Percentiles rank a stretch among this genome's conserved stretches.
phyloP scores from a whole-genome alignment of 768 basidiomycete genomes.

The Rubroboletus pulcherrimus region DNA sequence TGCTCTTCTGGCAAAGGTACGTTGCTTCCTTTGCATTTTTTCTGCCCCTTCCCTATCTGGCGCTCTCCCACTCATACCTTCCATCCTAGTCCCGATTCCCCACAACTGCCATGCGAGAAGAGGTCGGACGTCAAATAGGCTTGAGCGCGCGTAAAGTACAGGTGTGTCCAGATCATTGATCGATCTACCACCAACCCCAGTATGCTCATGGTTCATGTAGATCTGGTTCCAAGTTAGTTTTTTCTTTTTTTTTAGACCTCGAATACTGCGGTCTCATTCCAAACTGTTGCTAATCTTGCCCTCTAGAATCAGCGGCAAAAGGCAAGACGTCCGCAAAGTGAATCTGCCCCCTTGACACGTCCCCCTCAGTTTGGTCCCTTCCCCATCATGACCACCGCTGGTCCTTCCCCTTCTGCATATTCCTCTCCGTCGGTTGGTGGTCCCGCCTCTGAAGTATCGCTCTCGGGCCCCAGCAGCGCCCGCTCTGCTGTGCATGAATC shows the following conservation, averaged over 20 bases:
- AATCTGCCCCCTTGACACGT: slow-evolving; percentile 48
- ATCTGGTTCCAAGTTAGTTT: slow-evolving; percentile 81
- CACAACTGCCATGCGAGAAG: slow-evolving; percentile 82
- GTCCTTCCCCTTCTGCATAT: slow-evolving; percentile 22
- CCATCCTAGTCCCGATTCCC: slow-evolving; percentile 75
- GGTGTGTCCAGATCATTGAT: slow-evolving; percentile 43
- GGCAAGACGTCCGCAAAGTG: slow-evolving; percentile 69
- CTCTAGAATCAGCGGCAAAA: slow-evolving; percentile 84
- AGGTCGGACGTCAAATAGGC: slow-evolving; percentile 84
- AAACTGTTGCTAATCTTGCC: slow-evolving; percentile 4
- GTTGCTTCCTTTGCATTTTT: background rate
- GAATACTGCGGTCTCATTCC: background rate
- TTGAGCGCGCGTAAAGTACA: slow-evolving; percentile 88
- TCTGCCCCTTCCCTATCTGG: background rate
- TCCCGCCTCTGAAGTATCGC: slow-evolving; percentile 11
- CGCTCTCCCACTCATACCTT: background rate
- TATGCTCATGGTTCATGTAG: slow-evolving; percentile 36
- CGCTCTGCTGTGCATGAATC: slow-evolving; percentile 9
- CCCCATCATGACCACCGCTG: slow-evolving; percentile 40
- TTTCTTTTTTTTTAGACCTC: background rate
- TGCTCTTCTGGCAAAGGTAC: slow-evolving; percentile 80
- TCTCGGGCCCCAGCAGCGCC: slow-evolving; percentile 11
- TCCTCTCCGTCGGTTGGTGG: slow-evolving; percentile 5
- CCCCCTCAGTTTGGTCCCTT: slow-evolving; percentile 65
- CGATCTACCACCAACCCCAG: background rate